phyloP scores from a whole-genome alignment of 345 rosid species.

The Citrus australasica region DNA sequence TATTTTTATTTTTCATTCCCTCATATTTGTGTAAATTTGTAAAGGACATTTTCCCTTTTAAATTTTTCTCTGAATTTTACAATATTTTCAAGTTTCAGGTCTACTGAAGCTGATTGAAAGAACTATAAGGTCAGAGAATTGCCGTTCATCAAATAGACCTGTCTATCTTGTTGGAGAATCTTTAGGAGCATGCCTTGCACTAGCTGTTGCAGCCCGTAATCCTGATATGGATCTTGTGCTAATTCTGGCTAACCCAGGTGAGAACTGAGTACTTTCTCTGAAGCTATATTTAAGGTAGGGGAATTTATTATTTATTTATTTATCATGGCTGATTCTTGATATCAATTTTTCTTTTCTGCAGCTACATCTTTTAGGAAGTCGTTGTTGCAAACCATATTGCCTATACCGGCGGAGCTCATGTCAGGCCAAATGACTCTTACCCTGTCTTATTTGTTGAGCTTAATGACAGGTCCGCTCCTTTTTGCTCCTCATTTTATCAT shows the following conservation, averaged over 20 bases:
- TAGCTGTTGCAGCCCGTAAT: conserved; percentile 67
- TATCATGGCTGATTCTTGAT: no score
- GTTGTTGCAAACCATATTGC: conserved; percentile 42
- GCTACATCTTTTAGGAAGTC: conserved; percentile 70
- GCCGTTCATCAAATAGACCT: conserved; percentile 46
- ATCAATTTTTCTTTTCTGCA: conserved; percentile 29
- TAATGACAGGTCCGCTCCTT: conserved; percentile 44
- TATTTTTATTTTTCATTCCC: no score
- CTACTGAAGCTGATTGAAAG: conserved; percentile 57
- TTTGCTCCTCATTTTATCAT: not conserved
- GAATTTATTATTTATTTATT: no score
- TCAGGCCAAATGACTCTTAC: conserved; percentile 24
- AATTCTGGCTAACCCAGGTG: conserved; percentile 77
- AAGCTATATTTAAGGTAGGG: no score
- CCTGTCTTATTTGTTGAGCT: conserved; percentile 33
- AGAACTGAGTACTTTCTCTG: not conserved
- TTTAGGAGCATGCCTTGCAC: conserved; percentile 74
- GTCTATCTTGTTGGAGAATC: conserved; percentile 83
- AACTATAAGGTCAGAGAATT: conserved; percentile 40
- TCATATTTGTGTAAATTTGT: no score
- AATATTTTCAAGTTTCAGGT: conserved; percentile 33
- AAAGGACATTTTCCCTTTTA: no score
- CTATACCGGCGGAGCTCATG: conserved; percentile 41
- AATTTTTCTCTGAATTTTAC: not conserved
- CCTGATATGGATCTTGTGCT: conserved; percentile 61